These are phyloP conservation scores for Bryum argenteum DNA, from an alignment of 225 moss, liverwort and hornwort species.

Conservation along the genomic window DNA sequence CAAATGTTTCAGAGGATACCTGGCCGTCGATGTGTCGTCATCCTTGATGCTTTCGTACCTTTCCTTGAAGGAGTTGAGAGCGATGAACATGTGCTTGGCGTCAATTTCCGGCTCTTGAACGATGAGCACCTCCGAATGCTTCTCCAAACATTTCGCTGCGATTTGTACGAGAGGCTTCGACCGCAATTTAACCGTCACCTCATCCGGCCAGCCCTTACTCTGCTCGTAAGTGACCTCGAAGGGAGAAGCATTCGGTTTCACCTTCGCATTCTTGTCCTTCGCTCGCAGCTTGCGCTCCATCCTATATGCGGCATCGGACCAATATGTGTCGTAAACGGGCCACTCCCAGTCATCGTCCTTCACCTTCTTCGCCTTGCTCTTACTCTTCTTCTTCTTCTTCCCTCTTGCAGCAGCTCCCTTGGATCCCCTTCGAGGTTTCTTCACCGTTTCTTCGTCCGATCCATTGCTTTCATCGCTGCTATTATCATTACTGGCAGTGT, in stretches of 20 bases:
- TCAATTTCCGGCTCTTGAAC: conserved; percentile 21
- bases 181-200: conserved; percentile 31
- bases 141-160: conserved; percentile 21
- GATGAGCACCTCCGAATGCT: background rate
- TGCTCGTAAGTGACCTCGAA: conserved; percentile 44
- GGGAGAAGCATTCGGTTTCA: conserved; percentile 12
- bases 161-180: conserved; percentile 37
- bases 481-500: background rate
- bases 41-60: conserved; percentile 1
- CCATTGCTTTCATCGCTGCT: background rate
- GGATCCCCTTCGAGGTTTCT: background rate
- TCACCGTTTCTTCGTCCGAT: conserved; percentile 8
- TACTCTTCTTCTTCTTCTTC: conserved; percentile 24
- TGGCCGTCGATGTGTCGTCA: conserved; percentile 15
- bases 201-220: conserved; percentile 26
- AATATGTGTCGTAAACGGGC: conserved; percentile 50
- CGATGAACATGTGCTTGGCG: conserved; percentile 21
- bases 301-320: background rate
- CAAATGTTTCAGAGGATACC: conserved; percentile 53
- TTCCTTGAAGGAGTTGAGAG: conserved; percentile 22
- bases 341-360: conserved; percentile 46
- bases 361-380: conserved; percentile 36
- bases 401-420: background rate
- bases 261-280: conserved; percentile 2
- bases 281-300: conserved; percentile 37